Percentiles rank a stretch among this genome's conserved stretches.
Conservation (phyloP, 345 rosid species). For the Citrus mangshanensis region DNA sequence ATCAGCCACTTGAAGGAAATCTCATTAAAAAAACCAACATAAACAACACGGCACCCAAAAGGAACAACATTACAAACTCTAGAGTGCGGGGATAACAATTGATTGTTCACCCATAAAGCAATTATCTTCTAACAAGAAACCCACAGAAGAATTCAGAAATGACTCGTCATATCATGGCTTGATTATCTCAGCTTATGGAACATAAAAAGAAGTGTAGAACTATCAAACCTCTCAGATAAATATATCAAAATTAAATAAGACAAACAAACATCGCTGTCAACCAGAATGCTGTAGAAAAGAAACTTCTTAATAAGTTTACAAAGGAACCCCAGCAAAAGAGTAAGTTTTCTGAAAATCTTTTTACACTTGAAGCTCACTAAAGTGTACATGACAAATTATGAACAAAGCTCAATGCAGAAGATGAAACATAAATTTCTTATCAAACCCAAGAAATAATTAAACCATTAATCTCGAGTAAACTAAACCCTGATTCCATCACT, state of each 20-base stretch:
- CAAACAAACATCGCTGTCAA: not conserved
- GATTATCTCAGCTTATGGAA: not conserved
- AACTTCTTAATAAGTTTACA: not conserved
- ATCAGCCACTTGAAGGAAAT: conserved; percentile 4
- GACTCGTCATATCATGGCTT: not conserved
- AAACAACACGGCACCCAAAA: not conserved
- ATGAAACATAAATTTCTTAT: not conserved
- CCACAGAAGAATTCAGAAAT: not conserved
- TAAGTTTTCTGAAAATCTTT: not conserved
- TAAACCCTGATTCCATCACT: not conserved
- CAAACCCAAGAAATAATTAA: not conserved
- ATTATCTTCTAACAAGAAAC: not conserved
- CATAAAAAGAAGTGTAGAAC: not conserved
- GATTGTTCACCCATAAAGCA: not conserved
- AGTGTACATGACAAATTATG: not conserved
- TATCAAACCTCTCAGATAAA: not conserved
- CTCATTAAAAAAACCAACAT: not conserved
- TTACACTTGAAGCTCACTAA: not conserved
- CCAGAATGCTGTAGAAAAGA: not conserved
- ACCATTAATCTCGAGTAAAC: not conserved
- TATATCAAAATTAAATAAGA: not conserved
- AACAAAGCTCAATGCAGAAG: not conserved
- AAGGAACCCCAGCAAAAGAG: not conserved
- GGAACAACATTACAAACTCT: not conserved
- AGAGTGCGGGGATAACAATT: not conserved